Conservation (phyloP, 2,329 filamentous ascomycete genomes). For the Aureobasidium sp. region DNA sequence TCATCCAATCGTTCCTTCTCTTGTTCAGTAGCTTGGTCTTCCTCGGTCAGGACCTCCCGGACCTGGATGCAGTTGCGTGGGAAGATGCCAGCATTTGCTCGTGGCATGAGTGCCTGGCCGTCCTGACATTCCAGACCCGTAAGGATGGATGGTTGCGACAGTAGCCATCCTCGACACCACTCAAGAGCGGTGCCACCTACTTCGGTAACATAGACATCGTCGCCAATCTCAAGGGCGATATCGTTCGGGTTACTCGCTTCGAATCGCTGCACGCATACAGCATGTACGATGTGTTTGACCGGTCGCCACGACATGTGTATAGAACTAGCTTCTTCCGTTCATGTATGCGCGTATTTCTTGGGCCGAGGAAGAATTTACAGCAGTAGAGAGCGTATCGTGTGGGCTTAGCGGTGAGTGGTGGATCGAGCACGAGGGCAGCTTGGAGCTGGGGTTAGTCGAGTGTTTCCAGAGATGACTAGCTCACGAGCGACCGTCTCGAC, state of each 20-base stretch:
- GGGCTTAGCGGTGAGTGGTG: not conserved
- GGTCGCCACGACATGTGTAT: constrained; percentile 88
- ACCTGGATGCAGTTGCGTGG: constrained; percentile 91
- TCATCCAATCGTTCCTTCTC: constrained; percentile 8
- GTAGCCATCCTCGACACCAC: constrained; percentile 93
- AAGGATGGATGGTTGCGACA: constrained; percentile 86
- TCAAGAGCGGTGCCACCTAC: constrained; percentile 76
- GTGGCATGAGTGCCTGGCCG: constrained; percentile 86
- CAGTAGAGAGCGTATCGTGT: not conserved
- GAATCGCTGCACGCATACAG: constrained; percentile 92
- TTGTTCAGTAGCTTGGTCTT: constrained; percentile 17
- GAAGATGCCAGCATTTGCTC: constrained; percentile 98
- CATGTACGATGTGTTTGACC: constrained; percentile 93
- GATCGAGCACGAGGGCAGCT: not conserved
- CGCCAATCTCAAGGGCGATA: constrained; percentile 91
- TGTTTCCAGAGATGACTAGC: not conserved
- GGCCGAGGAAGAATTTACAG: not conserved
- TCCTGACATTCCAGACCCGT: constrained; percentile 84
- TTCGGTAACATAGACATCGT: constrained; percentile 98
- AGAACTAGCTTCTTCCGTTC: not conserved
- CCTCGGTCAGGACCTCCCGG: constrained; percentile 78
- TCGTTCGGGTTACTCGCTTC: constrained; percentile 78
- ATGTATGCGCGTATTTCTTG: not conserved
- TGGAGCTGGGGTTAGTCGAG: not conserved
- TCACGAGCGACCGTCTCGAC: not conserved